These are phyloP conservation scores for Phytophthora litchii DNA, from an alignment of 352 stramenopile species.

Conservation along the genomic window DNA sequence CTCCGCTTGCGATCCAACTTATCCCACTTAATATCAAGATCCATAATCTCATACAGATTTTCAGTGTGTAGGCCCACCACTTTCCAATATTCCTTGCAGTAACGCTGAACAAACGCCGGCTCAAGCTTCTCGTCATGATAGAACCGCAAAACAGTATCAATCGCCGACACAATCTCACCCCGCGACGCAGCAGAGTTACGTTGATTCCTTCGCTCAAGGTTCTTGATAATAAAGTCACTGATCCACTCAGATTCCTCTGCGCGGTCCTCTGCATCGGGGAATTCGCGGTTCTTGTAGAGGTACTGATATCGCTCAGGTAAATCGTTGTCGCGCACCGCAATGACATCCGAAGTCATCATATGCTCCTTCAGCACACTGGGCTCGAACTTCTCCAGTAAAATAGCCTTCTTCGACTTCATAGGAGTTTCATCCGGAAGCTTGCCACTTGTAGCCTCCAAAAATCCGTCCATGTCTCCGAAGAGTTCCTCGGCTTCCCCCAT, in stretches of 20 bases:
- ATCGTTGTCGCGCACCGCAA: conserved; percentile 82
- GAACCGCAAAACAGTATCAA: conserved; percentile 88
- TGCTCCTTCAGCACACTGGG: conserved; percentile 87
- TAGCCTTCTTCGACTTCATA: conserved; percentile 80
- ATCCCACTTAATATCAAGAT: conserved; percentile 90
- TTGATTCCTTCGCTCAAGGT: conserved; percentile 64
- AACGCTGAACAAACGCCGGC: conserved; percentile 88
- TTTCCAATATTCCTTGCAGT: conserved; percentile 93
- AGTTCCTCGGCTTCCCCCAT: conserved; percentile 91
- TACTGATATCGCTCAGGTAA: conserved; percentile 82
- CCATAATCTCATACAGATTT: conserved; percentile 86
- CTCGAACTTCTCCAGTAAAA: conserved; percentile 89
- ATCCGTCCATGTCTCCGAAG: conserved; percentile 90
- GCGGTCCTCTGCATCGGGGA: conserved; percentile 84
- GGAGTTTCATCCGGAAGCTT: conserved; percentile 34
- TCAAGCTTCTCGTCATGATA: conserved; percentile 91
- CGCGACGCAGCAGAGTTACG: conserved; percentile 58
- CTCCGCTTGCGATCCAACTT: conserved; percentile 85
- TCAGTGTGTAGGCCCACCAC: conserved; percentile 78
- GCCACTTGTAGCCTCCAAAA: conserved; percentile 81
- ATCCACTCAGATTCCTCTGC: conserved; percentile 91
- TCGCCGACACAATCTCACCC: conserved; percentile 87
- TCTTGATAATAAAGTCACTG: conserved; percentile 86
- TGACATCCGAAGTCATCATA: conserved; percentile 89
- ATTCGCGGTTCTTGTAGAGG: conserved; percentile 70